Evolutionary conservation across 1,284 basidiomycete genomes (phyloP), one percentile per base, ranked within the genome.

Genomic region (Heterobasidion occidentale): DNA sequence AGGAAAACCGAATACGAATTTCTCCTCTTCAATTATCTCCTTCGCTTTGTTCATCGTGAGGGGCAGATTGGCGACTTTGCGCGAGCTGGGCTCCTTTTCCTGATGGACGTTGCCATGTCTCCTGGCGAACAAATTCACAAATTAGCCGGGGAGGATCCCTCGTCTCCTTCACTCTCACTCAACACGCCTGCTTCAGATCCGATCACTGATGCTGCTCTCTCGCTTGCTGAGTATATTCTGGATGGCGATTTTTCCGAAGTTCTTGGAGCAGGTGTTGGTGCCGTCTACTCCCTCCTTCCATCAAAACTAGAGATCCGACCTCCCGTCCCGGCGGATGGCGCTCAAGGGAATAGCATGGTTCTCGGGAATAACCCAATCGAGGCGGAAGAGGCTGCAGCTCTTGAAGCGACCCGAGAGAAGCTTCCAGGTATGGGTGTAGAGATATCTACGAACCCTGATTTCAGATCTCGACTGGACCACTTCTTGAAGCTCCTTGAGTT

Each of bases 221-320:
- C 88, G n/a, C 76, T 94, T 48, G 92, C 89, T 33, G 92, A 94
- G 67, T 98, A 94, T 67, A 92, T 98, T 52, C 80, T 97, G 15
- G 92, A 97, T 65, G 94, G 94, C 8, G 95, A 98, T 72, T 97
- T 98, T 70, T 92, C 94, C 15, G 94, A 98, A 59, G 95, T 99
- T 1, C 81, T 99, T 51, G 94, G 90, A 5, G 97, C 96, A 6
- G 94, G 95, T 14, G 71, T 99, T 9, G 91, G 94, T 1, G 96
- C 96, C 0, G 90, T 96, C 1, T 98, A 96, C 67, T 97, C 94
- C 1, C 71, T 94, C 1, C 75, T 98, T 15, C 95, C 97, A 0
- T 85, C 86, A 15, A 98, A 96, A 70, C 77, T 98, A 44, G 84
- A 84, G 49, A 82, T 92, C 57, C 73, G 77, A 53, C 74, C 79